Base-by-base conservation (phyloP, 352 stramenopile species). In the Globisporangium radiosum region DNA sequence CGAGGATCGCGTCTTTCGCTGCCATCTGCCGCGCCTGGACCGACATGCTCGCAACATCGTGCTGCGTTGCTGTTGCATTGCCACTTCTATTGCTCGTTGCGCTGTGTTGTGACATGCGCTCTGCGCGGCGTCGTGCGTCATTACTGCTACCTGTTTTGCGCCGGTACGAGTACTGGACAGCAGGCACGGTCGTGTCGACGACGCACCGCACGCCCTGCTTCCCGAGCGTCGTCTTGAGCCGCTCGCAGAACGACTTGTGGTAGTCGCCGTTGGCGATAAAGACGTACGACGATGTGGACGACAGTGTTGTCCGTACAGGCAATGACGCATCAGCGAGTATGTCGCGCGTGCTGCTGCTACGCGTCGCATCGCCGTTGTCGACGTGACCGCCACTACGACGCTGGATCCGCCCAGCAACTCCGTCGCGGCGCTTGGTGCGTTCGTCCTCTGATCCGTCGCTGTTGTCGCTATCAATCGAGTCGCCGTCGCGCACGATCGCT, bases 181-280 rank as follows among this genome's bases (percentile, higher is more conserved):
- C 71, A 9, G 78, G 74, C 3, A 72, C 63, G 15, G 70, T 70
- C 13, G 85, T 66, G 59, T 90, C 78, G 13, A 90, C 60, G 13
- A 88, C 70, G 48, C 70, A 79, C 5, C 72, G 69, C 56, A 90
- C 67, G n/a, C 77, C 76, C 54, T 82, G 65, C 63, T 88, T 84
- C 6, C 70, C 60, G 3, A 92, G 56, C 37, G 78, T 60, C n/a
- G 73, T 77, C n/a, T 79, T 71, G 0, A 94, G 58, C 13, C 68
- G 70, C 56, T 75, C 57, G 25, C 78, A 90, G 59, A 94, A 92
- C 4, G 72, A 68, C 43, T 68, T 59, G 49, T 94, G 83, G 56
- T 74, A 90, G 65, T 92, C 83, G 14, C 81, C 83, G 47, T 92
- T 81, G 0, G 74, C 74, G 43, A 94, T 85, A 48, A 89, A 92